phyloP scores from a whole-genome alignment of 148 eudicot species.

The Fagopyrum tataricum region DNA sequence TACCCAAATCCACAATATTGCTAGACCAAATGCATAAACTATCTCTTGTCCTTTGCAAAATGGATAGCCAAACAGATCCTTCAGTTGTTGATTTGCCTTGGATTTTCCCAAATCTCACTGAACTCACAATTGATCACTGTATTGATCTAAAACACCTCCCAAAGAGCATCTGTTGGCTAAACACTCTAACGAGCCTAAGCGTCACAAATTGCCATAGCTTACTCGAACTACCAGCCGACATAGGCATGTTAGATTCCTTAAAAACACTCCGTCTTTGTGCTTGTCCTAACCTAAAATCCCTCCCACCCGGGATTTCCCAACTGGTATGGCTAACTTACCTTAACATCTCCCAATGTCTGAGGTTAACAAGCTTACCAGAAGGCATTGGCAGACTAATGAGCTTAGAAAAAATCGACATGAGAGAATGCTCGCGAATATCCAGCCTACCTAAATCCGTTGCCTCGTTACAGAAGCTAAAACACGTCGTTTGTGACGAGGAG shows the following conservation, averaged over 20 bases:
- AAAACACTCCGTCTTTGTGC: constrained; percentile 57
- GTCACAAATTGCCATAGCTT: constrained; percentile 74
- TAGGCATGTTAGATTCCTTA: constrained; percentile 42
- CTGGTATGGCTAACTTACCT: constrained; percentile 48
- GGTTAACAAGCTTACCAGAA: constrained; percentile 45
- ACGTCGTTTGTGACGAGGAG: constrained; percentile 72
- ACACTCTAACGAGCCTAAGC: constrained; percentile 44
- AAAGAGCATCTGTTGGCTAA: constrained; percentile 39
- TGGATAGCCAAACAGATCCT: constrained; percentile 29
- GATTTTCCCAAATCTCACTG: constrained; percentile 57
- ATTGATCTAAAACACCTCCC: constrained; percentile 54
- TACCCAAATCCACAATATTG: constrained; percentile 38
- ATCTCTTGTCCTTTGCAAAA: constrained; percentile 58
- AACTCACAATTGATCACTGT: constrained; percentile 78
- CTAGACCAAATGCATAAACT: constrained; percentile 42
- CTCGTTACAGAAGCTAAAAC: constrained; percentile 25
- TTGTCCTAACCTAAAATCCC: constrained; percentile 46
- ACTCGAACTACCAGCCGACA: constrained; percentile 43
- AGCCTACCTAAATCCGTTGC: constrained; percentile 37
- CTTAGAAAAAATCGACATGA: constrained; percentile 73
- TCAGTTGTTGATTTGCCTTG: constrained; percentile 38
- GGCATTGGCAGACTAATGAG: constrained; percentile 39
- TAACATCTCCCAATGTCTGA: constrained; percentile 68
- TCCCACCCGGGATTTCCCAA: constrained; percentile 50
- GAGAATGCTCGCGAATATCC: constrained; percentile 47